Base-by-base conservation (phyloP, 2,329 filamentous ascomycete genomes). In the Exophiala sideris region DNA sequence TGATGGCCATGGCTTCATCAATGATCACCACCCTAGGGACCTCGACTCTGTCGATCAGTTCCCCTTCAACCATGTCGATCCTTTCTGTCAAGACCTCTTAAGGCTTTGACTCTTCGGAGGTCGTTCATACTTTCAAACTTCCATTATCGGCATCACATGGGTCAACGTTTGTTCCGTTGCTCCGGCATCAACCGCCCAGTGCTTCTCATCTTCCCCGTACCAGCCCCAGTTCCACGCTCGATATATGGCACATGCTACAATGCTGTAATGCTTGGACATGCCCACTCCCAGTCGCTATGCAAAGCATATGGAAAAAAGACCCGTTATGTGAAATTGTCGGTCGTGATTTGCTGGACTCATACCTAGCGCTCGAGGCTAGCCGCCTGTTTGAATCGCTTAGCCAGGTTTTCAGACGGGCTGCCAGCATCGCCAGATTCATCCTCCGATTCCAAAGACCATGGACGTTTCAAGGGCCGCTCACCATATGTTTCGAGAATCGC, bases 401-500 rank as follows among this genome's bases (percentile, higher is more conserved):
- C 80, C 80, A 83, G 76, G 65, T 79, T 76, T 72, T 79, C 79
- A 56, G 62, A 62, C 50, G 59, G 57, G 74, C 77, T 76, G 70
- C 79, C 77, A 65, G 73, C 73, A 58, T 67, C 69, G 61, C 69
- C 71, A 71, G 73, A 57, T 54, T 67, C 67, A 63, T 68, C 64
- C 58, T 66, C 68, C 21, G 51, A 49, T 64, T 63, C 60, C 61
- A 65, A 60, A 66, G 63, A 58, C 70, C 63, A 62, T 62, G 64
- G 51, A 61, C 67, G 68, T 61, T 68, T 70, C 49, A 65, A 63
- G 59, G 68, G 62, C 84, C 87, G 87, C 88, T 96, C 91, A 95
- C 91, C 90, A 82, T 89, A 91, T 54, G 59, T 88, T 85, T 94
- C 85, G 76, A 97, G 83, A 71, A 99, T 95, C 72, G 88, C 87